A percentile compares a stretch with the other conserved stretches of the same genome.
Conservation (phyloP, 2,329 filamentous ascomycete genomes). For the Penicillium sp. region DNA sequence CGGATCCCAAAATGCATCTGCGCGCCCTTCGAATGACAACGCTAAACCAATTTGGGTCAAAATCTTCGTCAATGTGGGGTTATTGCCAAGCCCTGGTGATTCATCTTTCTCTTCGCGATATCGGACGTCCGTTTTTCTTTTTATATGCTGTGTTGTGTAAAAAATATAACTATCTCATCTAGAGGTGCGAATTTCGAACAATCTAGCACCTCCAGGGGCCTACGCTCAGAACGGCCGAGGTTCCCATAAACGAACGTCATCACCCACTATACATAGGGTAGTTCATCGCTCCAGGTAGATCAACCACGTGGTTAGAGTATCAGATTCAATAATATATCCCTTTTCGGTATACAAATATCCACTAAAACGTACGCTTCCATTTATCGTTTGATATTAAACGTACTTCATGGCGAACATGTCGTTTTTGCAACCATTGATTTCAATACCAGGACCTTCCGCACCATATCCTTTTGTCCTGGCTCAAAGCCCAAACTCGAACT, state of each 20-base stretch:
- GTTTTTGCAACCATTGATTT: too few species aligned
- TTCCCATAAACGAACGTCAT: background rate
- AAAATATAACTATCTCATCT: background rate
- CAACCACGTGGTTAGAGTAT: background rate
- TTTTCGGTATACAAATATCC: background rate
- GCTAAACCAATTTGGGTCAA: constrained; percentile 25
- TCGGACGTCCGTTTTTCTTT: background rate
- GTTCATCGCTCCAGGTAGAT: background rate
- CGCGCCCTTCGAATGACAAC: constrained; percentile 36
- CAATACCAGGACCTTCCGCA: too few species aligned
- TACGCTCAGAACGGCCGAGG: background rate
- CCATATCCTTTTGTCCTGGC: too few species aligned
- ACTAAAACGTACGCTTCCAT: too few species aligned
- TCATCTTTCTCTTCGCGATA: constrained; percentile 9
- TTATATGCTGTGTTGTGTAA: background rate
- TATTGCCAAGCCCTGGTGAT: constrained; percentile 8
- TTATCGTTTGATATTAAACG: too few species aligned
- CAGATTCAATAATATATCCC: background rate
- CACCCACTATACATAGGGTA: background rate
- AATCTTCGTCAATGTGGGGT: background rate
- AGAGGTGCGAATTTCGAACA: background rate
- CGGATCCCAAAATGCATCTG: constrained; percentile 11
- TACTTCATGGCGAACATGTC: too few species aligned
- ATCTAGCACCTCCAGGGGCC: background rate
- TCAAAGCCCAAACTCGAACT: too few species aligned